phyloP scores from a whole-genome alignment of 345 rosid genomes.

The Camelina laxa region DNA sequence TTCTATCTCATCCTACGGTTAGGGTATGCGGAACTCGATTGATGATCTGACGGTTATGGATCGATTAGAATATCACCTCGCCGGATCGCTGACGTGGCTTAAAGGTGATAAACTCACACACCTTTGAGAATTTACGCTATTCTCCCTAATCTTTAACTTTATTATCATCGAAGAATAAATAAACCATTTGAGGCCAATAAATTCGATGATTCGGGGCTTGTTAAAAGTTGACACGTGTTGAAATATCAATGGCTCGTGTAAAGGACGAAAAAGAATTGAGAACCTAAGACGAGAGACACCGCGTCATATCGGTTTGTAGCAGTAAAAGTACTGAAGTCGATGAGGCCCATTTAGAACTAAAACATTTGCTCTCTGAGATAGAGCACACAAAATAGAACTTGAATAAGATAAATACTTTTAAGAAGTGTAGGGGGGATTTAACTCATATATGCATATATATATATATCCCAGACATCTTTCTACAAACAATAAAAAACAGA shows the following conservation, averaged over 20 bases:
- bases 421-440: constrained; percentile 5
- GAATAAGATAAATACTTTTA: background rate
- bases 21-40: background rate
- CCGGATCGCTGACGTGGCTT: constrained; percentile 48
- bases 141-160: constrained; percentile 23
- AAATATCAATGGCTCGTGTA: background rate
- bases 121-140: background rate
- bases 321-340: background rate
- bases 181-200: background rate
- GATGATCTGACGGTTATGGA: constrained; percentile 42
- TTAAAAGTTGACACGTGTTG: background rate
- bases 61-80: background rate
- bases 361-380: background rate
- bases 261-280: background rate
- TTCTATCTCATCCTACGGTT: constrained; percentile 46
- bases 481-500: constrained; percentile 32
- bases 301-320: background rate
- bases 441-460: constrained; percentile 37
- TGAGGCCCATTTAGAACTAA: background rate
- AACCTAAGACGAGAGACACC: background rate
- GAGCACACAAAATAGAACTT: background rate
- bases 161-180: background rate
- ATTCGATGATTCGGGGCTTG: constrained; percentile 1
- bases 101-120: background rate
- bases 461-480: constrained; percentile 18